Evolutionary conservation across 2,329 filamentous ascomycete genomes (phyloP), one percentile per base, ranked within the genome.

Genomic region (Scopulariopsis brevicaulis): DNA sequence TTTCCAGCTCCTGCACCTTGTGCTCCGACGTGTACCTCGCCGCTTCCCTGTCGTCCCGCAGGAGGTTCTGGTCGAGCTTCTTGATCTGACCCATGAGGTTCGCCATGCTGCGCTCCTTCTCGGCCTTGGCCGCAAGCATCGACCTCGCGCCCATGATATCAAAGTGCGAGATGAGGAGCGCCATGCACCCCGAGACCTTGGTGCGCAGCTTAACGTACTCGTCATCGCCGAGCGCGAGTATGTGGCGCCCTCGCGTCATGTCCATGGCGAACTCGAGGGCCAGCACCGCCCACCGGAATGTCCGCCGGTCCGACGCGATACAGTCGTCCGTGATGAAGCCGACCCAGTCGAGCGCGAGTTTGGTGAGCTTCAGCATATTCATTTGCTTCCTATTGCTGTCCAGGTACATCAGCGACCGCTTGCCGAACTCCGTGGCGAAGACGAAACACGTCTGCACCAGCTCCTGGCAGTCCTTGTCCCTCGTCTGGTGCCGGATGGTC

Each of bases 311-410:
- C 4, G 90, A 90, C 11, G 94, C 89, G 64, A 95, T 82, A 71
- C 94, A 99, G 70, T 99, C 94, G 67, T 97, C 93, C 67, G 92
- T 96, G 63, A 99, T 94, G 71, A 99, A 99, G 67, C 89, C 92
- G 18, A 99, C 89, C 94, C 94, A 99, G 69, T 99, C 93, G 12
- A 99, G 77, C 4, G 92, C 91, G 57, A 99, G 79, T 67, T 96
- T 90, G 14, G 93, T 96, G 58, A 99, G 81, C 70, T 96, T 96
- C 64, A 96, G 80, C 70, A 96, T 96, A 74, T 97, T 97, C 89
- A 97, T 95, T 64, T 95, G 90, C 55, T 93, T 86, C 58, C 94
- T 80, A 68, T 96, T 97, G 70, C 89, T 88, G 72, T 99, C 94
- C 85, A 99, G 94, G 74, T 96, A 95, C 22, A 94, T 84, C 55